phyloP scores from a whole-genome alignment of 768 basidiomycete species.

The Leccinum barrowsii region DNA sequence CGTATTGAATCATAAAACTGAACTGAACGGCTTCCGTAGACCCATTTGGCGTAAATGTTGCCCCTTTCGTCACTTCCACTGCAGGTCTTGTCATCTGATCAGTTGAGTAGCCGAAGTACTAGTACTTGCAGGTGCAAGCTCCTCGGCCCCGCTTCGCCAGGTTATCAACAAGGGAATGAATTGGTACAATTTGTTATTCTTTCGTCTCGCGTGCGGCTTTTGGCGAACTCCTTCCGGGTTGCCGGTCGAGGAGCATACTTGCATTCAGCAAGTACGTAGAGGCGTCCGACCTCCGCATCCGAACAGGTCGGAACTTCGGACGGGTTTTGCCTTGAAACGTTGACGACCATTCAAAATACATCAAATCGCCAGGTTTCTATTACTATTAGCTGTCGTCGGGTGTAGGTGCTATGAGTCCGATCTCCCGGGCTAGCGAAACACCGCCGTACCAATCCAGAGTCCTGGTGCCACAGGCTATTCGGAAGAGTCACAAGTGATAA shows the following conservation, averaged over 20 bases:
- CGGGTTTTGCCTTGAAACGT: neutral
- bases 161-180: neutral
- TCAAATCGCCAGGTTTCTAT: neutral
- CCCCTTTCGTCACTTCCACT: neutral
- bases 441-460: neutral
- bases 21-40: neutral
- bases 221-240: neutral
- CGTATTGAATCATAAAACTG: neutral
- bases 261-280: neutral
- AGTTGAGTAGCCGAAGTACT: neutral
- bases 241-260: neutral
- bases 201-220: neutral
- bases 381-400: neutral
- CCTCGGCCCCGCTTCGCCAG: neutral
- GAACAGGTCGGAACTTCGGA: neutral
- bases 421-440: neutral
- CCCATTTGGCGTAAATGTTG: neutral
- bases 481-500: neutral
- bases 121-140: neutral
- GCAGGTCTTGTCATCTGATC: neutral
- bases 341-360: neutral
- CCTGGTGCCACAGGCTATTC: neutral
- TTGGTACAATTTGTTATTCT: neutral
- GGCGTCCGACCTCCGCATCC: neutral
- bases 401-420: neutral